A percentile compares a stretch with the other conserved stretches of the same genome.
phyloP scores from a whole-genome alignment of 352 stramenopile species.

The Peronosclerospora sorghi region DNA sequence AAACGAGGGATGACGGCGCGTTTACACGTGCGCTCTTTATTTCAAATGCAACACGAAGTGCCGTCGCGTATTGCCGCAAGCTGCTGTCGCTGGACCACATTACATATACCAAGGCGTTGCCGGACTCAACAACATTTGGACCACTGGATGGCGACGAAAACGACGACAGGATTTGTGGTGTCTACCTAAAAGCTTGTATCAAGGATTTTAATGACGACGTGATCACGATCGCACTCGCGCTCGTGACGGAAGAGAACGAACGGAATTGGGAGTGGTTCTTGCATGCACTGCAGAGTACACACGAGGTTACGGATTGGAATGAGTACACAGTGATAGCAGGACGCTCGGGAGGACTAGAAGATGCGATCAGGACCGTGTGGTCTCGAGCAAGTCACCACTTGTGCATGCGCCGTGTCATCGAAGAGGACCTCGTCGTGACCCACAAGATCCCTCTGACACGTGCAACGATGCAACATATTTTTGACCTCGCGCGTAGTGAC shows the following conservation, averaged over 20 bases:
- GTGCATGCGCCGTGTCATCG: slow-evolving; percentile 61
- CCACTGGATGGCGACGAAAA: slow-evolving; percentile 46
- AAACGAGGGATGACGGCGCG: slow-evolving; percentile 32
- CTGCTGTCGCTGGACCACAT: slow-evolving; percentile 55
- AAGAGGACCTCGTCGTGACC: slow-evolving; percentile 47
- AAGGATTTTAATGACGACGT: slow-evolving; percentile 72
- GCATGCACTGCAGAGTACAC: slow-evolving; percentile 28
- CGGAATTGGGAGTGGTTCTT: slow-evolving; percentile 74
- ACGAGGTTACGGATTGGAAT: slow-evolving; percentile 34
- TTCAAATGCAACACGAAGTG: slow-evolving; percentile 35
- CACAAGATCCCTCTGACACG: slow-evolving; percentile 52
- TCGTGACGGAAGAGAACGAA: slow-evolving; percentile 55
- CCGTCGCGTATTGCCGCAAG: slow-evolving; percentile 47
- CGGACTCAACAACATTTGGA: slow-evolving; percentile 21
- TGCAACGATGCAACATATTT: slow-evolving; percentile 61
- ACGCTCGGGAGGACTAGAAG: slow-evolving; percentile 37
- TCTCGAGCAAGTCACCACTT: slow-evolving; percentile 52
- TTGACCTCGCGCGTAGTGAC: slow-evolving; percentile 54
- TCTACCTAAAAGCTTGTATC: slow-evolving; percentile 59
- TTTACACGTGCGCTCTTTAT: slow-evolving; percentile 65
- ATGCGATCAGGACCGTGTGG: slow-evolving; percentile 39
- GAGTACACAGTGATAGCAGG: slow-evolving; percentile 64
- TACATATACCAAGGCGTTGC: slow-evolving; percentile 24
- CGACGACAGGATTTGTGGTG: slow-evolving; percentile 57
- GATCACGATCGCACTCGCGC: slow-evolving; percentile 49